Evolutionary conservation across 1,284 basidiomycete species (phyloP), one percentile per base, ranked within the genome.

Genomic region (Ceratobasidium sp.): DNA sequence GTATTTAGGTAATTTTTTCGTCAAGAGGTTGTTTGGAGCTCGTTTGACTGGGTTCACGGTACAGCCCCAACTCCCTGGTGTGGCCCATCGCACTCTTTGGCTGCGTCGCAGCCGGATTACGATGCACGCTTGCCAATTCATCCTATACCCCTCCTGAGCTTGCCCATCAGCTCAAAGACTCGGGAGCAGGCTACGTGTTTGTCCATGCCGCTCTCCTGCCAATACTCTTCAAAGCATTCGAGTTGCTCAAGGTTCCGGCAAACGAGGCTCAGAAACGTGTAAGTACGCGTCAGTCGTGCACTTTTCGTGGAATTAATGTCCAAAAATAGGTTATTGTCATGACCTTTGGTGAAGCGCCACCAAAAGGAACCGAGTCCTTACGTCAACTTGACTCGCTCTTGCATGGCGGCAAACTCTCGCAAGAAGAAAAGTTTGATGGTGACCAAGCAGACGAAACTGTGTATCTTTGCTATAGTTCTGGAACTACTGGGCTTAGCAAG

Each of bases 381-480:
- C 74, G 73, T 15, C 72, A 86, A 27, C 78, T 81, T 1, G 79
- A 83, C 38, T 76, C 53, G 22, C 35, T 88, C 15, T 74, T 88
- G 3, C 75, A 76, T 0, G 74, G 78, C 1, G 86, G 86, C 1
- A 76, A 77, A 15, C 75, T 87, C n/a, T 69, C 74, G 7, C 73
- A 76, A 7, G 85, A 86, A 73, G 85, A 85, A 69, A 78, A 73
- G 57, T 86, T 87, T 69, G 82, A 86, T 20, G 83, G 82, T 0
- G 73, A 79, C 0, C 75, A 79, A 22, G 78, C 84, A 0, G 74
- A 86, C 47, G 71, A 86, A 72, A 88, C 87, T 0, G 78, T 80
- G 1, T 86, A 86, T 73, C 76, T 92, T 40, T 91, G 88, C 73
- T 90, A 90, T 75, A 83, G 81, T 22, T 88, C 86, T 68, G 87